A percentile compares a stretch with the other conserved stretches of the same genome.
Evolutionary conservation across 2,329 filamentous ascomycete genomes (phyloP).

Genomic region (Akanthomyces uredinophilus): DNA sequence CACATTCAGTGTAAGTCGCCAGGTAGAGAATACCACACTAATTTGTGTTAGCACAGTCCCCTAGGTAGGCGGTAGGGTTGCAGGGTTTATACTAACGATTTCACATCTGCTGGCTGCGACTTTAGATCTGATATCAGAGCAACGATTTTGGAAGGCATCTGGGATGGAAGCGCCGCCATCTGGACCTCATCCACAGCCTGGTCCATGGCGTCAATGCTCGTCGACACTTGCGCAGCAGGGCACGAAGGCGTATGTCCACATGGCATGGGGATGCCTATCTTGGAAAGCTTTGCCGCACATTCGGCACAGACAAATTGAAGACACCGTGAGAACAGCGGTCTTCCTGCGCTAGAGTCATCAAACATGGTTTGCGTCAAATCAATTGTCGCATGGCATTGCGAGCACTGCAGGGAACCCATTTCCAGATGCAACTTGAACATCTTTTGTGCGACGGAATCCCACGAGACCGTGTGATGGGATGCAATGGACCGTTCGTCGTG

Average conservation of each 20-base stretch:
- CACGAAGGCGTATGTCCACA: constrained; percentile 26
- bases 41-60: neutral
- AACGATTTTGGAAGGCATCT: constrained; percentile 29
- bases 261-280: neutral
- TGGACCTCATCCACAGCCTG: neutral
- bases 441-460: constrained; percentile 26
- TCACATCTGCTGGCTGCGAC: constrained; percentile 22
- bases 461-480: constrained; percentile 6
- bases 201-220: constrained; percentile 21
- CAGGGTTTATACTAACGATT: constrained; percentile 29
- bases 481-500: constrained; percentile 18
- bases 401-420: constrained; percentile 23
- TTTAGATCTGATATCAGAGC: constrained; percentile 30
- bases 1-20: constrained; percentile 44
- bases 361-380: constrained; percentile 19
- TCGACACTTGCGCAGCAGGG: constrained; percentile 22
- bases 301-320: constrained; percentile 28
- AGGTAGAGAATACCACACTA: constrained; percentile 48
- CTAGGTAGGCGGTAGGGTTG: no score
- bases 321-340: constrained; percentile 29
- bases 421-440: constrained; percentile 30
- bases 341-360: constrained; percentile 8
- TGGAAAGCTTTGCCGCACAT: constrained; percentile 19
- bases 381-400: constrained; percentile 21
- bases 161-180: neutral